A percentile compares a stretch with the other conserved stretches of the same genome.
Conservation (phyloP, 345 rosid species). For the Hibiscus tridactylites region DNA sequence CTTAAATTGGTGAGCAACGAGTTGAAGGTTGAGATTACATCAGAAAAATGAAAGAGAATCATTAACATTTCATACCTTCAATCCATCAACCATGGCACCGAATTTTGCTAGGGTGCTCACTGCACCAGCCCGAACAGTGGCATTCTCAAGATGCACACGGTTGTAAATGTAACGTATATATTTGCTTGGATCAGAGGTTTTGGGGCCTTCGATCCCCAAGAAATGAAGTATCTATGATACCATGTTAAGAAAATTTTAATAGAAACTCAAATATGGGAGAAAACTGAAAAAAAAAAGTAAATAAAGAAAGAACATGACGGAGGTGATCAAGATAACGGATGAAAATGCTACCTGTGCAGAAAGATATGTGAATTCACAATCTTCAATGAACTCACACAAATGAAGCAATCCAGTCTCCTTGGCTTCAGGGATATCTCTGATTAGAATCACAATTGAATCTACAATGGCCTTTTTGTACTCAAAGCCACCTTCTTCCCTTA, state of each 20-base stretch:
- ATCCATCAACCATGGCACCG: conserved; percentile 80
- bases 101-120: conserved; percentile 93
- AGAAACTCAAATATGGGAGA: conserved; percentile 9
- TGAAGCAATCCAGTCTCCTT: conserved; percentile 96
- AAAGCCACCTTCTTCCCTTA: conserved; percentile 99
- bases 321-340: background rate
- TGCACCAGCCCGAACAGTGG: conserved; percentile 96
- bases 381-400: conserved; percentile 97
- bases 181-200: conserved; percentile 90
- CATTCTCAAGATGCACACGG: conserved; percentile 97
- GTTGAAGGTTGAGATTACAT: background rate
- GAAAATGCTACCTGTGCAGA: conserved; percentile 69
- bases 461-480: conserved; percentile 96
- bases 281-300: background rate
- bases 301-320: background rate
- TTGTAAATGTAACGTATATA: conserved; percentile 91
- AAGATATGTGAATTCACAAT: conserved; percentile 98
- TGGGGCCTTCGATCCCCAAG: conserved; percentile 93
- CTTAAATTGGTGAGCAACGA: background rate
- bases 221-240: conserved; percentile 77
- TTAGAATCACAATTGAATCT: conserved; percentile 92
- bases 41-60: background rate
- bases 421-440: conserved; percentile 94
- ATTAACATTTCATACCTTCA: conserved; percentile 50
- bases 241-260: conserved; percentile 2